Base-by-base conservation (phyloP, 2,329 filamentous ascomycete species). In the Fusarium chaquense region DNA sequence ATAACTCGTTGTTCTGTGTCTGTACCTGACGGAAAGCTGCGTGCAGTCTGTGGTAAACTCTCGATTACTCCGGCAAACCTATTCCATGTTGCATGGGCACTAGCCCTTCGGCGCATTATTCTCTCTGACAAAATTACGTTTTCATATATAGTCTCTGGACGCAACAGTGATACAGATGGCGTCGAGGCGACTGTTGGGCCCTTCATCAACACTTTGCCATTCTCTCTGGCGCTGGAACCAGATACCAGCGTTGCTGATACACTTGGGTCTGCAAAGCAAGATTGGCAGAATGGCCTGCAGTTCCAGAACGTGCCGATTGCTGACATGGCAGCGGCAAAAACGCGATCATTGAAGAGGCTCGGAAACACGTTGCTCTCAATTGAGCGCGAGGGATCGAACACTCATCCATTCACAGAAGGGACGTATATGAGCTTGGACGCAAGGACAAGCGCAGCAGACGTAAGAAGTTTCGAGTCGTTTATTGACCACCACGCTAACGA, bases 211-310 rank as follows among this genome's bases (percentile, higher is more conserved):
- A 53, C 50, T 22, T 43, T 53, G 36, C 50, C 50, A 33, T 53
- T 53, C 20, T 43, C 50, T 16, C 15, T 53, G 28, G 36, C 36
- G 22, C 16, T 53, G 26, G 18, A 53, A n/a, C 50, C 50, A 33
- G 50, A 43, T 36, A 53, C n/a, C 50, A 40, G 50, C 50, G n/a
- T 53, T 43, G 50, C 50, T 33, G 36, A 53, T 53, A 38, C 28
- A 41, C 50, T 53, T 53, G 36, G 36, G 13, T 43, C 35, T 20
- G 6, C 50, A 15, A 53, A 43, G 50, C 50, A 53, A 53, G 50
- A 53, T 53, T 53, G 50, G 50, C 50, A 53, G 36, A 53, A 53
- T 43, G 50, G 50, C 36, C 24, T 53, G n/a, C 36, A 53, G n/a
- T 53, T 53, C 33, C 50, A 53, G 6, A 43, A 53, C 28, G n/a